A percentile compares a stretch with the other conserved stretches of the same genome.
Conservation (phyloP, 2,329 filamentous ascomycete genomes). For the Fusarium sp. region DNA sequence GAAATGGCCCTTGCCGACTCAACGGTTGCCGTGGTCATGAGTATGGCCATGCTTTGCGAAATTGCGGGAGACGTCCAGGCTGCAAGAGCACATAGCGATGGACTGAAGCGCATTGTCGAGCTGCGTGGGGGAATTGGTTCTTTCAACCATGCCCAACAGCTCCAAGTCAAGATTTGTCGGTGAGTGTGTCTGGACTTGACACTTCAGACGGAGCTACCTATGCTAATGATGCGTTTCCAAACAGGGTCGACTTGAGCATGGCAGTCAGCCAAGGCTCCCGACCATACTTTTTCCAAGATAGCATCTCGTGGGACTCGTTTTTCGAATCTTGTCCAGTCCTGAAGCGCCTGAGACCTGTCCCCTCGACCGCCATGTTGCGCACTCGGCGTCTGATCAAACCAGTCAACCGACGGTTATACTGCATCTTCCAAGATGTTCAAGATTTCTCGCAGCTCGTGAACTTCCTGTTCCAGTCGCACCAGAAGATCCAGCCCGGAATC, state of each 20-base stretch:
- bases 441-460: background rate
- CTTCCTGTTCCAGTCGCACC: background rate
- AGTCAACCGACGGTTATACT: background rate
- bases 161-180: constrained; percentile 1
- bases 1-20: background rate
- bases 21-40: background rate
- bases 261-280: background rate
- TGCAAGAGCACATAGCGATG: background rate
- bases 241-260: background rate
- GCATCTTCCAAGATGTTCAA: background rate
- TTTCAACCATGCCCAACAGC: background rate
- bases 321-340: background rate
- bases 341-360: background rate
- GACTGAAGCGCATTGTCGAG: background rate
- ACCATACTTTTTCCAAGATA: background rate
- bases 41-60: background rate
- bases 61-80: background rate
- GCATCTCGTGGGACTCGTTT: background rate
- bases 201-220: background rate
- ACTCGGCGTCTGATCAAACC: background rate
- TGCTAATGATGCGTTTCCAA: background rate
- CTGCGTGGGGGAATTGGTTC: background rate
- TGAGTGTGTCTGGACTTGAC: background rate
- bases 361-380: background rate
- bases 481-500: background rate